phyloP scores from a whole-genome alignment of 306 rosid genomes.

The Pueraria montana region DNA sequence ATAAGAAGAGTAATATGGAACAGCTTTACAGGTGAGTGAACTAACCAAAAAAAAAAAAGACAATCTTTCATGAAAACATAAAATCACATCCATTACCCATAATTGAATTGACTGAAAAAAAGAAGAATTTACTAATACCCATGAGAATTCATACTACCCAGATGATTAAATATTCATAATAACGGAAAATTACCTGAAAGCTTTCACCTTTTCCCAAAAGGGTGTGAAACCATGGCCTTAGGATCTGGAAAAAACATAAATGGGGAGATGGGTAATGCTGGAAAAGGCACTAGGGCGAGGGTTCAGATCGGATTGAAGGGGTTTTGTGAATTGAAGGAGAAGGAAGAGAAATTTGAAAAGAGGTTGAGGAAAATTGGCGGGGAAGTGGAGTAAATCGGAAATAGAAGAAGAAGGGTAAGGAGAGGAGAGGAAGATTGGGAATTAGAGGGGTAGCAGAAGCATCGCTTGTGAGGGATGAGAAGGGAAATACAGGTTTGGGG shows the following conservation, averaged over 20 bases:
- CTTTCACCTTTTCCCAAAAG: conserved; percentile 27
- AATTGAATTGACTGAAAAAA: conserved; percentile 30
- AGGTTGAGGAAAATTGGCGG: conserved; percentile 74
- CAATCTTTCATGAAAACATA: conserved; percentile 12
- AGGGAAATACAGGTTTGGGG: conserved; percentile 76
- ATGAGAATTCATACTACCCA: not conserved
- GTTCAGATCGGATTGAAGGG: conserved; percentile 51
- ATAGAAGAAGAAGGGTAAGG: conserved; percentile 68
- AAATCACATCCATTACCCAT: conserved; percentile 24
- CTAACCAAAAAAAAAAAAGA: conserved; percentile 16
- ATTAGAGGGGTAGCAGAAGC: conserved; percentile 77
- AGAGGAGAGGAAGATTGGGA: conserved; percentile 73
- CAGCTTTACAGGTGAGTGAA: conserved; percentile 5
- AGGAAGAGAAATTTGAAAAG: conserved; percentile 62
- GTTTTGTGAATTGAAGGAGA: conserved; percentile 33
- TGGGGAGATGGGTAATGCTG: conserved; percentile 20
- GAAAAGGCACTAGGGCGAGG: conserved; percentile 5
- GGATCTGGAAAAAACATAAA: conserved; percentile 35
- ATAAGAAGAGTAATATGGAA: not conserved
- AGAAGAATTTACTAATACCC: conserved; percentile 14
- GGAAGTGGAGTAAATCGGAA: conserved; percentile 85
- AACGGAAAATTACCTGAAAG: conserved; percentile 39
- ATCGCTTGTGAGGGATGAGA: conserved; percentile 74
- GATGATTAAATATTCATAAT: not conserved
- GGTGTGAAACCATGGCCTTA: conserved; percentile 5